Base-by-base conservation (phyloP, 495 filamentous ascomycete species). In the Penicillium crystallinum region DNA sequence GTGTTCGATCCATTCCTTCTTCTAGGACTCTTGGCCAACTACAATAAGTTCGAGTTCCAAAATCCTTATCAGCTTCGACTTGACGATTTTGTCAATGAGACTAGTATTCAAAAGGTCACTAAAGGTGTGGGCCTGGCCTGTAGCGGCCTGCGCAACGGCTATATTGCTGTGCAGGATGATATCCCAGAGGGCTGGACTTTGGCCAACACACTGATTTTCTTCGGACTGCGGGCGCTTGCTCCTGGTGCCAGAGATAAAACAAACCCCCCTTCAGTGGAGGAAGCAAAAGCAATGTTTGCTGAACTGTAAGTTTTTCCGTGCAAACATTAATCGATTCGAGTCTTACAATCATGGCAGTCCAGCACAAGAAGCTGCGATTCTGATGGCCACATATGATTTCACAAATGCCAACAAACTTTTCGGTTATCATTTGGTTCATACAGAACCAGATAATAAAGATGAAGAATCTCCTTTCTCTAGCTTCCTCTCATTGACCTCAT, bases 31-130 rank as follows among this genome's bases (percentile, higher is more conserved):
- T 73, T 98, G 48, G 90, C 88, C 57, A 98, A 98, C 70, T 97
- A 97, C 79, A 97, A 97, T 79, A 98, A 97, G 69, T 98, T 97
- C 60, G 93, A 98, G 71, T 90, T 95, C 51, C 93, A 96, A 69
- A 98, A 98, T 57, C 93, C 93, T 6, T 98, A 98, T 62, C 87
- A 92, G 61, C 72, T 95, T 53, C 87, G 92, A 37, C 80, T 98
- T n/a, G 90, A 95, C 63, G 93, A 98, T 65, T 97, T 97, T 71
- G 91, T 97, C 55, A 96, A 98, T 58, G 92, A 97, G 63, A 72
- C 75, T 0, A 83, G 84, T 19, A 97, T 97, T 56, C 78, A 87
- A 61, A 90, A 87, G 54, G 88, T 97, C 39, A 80, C 91, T 47
- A 75, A 77, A 54, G 83, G 87, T 48, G 78, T 96, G 12, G 90